phyloP scores from a whole-genome alignment of 345 rosid genomes.

The Turritis glabra region DNA sequence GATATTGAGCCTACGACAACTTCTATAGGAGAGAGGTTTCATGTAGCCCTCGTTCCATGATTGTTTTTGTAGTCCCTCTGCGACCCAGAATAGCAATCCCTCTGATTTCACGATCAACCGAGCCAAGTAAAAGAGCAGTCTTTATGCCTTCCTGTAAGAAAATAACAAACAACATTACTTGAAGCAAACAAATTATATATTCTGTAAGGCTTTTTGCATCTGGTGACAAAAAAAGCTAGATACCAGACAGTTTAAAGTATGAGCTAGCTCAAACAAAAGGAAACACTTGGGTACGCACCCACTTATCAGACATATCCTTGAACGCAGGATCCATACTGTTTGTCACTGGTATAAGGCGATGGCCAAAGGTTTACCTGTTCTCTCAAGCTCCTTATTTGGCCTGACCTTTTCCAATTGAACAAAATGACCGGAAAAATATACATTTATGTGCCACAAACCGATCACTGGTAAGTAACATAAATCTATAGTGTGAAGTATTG shows the following conservation, averaged over 20 bases:
- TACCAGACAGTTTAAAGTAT: background rate
- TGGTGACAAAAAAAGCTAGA: background rate
- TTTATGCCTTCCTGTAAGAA: too few relatives aligned
- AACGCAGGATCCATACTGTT: background rate
- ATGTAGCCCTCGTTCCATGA: too few relatives aligned
- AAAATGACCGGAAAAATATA: background rate
- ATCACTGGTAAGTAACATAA: background rate
- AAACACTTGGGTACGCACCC: background rate
- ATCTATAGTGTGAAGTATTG: background rate
- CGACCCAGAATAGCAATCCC: conserved; percentile 86
- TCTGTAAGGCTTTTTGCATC: background rate
- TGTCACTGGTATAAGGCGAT: background rate
- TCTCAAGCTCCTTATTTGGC: background rate
- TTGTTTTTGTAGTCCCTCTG: conserved; percentile 89
- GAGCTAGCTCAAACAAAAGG: background rate
- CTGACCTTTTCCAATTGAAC: background rate
- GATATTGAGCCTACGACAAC: conserved; percentile 78
- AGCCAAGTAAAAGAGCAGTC: too few relatives aligned
- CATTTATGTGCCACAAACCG: background rate
- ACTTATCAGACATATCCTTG: background rate
- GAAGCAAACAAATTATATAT: background rate
- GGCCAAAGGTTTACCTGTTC: background rate
- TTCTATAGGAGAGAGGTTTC: too few relatives aligned
- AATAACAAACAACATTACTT: conserved; percentile 40
- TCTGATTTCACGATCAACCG: conserved; percentile 88